Base-by-base conservation (phyloP, 768 basidiomycete genomes). In the Russula earlei region DNA sequence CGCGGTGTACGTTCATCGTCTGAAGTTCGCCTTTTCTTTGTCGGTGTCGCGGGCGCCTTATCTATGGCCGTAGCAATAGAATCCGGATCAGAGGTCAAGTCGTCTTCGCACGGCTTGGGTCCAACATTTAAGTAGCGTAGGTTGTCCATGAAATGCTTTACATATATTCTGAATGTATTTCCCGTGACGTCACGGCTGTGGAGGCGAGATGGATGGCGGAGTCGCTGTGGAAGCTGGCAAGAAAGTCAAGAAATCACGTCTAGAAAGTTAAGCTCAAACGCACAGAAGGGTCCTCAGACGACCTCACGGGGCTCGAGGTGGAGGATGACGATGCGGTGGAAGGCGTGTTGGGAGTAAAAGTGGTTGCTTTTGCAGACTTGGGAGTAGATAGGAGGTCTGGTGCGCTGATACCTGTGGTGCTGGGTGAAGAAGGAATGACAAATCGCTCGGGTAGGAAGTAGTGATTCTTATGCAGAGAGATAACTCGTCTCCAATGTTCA, bases 61-160 rank as follows among this genome's bases (percentile, higher is more conserved):
- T 64, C 62, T 15, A 52, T 15, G 11, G 43, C 34, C 14, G 10
- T 31, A 0, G 34, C 25, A 10, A 52, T 34, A 1, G 49, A 58
- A n/a, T 55, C 34, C 8, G 29, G 24, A 27, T 50, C 52, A 36
- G 55, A 49, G 31, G 56, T 57, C 52, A 22, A n/a, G 43, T 52
- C 46, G 46, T 34, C 15, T 20, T 25, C 38, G 49, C 34, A 27
- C 12, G 46, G n/a, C 10, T 22, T 40, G 8, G 40, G 14, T 20
- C 9, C 7, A n/a, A 48, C 49, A 25, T 49, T 47, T 10, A 52
- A 58, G 52, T 49, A 64, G 48, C 22, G 41, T 36, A 73, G 70
- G 62, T 82, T 73, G 62, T 86, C 81, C 83, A 91, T 85, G 67
- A 81, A 90, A 61, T 89, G 83, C 61, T 86, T 87, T 57, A 91